Evolutionary conservation across 768 basidiomycete genomes (phyloP).

Genomic region (Tulasnella sp.): DNA sequence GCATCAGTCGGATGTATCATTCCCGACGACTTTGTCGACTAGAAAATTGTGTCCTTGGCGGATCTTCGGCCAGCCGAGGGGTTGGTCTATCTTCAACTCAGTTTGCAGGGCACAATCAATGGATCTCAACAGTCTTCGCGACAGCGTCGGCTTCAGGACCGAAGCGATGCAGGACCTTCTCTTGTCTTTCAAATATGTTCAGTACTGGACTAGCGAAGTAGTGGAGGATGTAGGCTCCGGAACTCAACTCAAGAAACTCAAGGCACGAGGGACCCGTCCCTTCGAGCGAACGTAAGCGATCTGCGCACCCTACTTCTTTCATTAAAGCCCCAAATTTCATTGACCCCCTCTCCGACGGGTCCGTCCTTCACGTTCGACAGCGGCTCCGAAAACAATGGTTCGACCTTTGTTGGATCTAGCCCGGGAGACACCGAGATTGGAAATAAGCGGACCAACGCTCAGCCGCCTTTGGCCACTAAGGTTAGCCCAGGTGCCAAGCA

Average conservation of each 20-base stretch:
- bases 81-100: neutral
- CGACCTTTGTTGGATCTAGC: too few relatives aligned
- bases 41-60: too few relatives aligned
- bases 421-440: too few relatives aligned
- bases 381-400: too few relatives aligned
- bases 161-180: neutral
- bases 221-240: neutral
- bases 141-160: neutral
- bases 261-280: neutral
- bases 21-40: too few relatives aligned
- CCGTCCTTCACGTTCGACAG: too few relatives aligned
- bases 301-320: neutral
- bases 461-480: too few relatives aligned
- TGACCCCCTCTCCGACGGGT: neutral
- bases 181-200: neutral
- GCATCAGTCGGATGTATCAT: too few relatives aligned
- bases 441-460: too few relatives aligned
- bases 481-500: neutral
- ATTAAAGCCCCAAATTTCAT: neutral
- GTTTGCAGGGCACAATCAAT: neutral
- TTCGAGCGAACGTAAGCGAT: neutral
- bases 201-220: neutral
- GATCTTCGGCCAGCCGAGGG: neutral
- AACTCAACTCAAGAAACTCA: neutral
- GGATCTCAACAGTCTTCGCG: neutral